Evolutionary conservation across 2,329 filamentous ascomycete genomes (phyloP).

Genomic region (Colletotrichum sp.): DNA sequence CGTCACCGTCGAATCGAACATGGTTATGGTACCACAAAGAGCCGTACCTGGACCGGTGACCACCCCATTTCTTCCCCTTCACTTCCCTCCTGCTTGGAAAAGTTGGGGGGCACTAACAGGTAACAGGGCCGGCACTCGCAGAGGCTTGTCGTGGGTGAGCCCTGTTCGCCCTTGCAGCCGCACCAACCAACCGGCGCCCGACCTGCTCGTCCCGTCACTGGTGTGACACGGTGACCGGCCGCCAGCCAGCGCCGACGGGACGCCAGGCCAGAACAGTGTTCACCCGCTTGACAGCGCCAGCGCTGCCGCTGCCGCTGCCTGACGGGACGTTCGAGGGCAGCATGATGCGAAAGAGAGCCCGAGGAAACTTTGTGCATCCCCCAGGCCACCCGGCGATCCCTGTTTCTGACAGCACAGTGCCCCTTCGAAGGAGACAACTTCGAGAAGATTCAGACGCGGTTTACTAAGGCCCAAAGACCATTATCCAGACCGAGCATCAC

Average conservation of each 20-base stretch:
- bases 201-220: constrained; percentile 10
- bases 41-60: background rate
- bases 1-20: background rate
- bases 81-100: constrained; percentile 6
- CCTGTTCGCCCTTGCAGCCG: constrained; percentile 4
- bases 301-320: background rate
- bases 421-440: background rate
- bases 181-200: constrained; percentile 13
- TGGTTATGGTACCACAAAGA: background rate
- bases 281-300: background rate
- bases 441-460: background rate
- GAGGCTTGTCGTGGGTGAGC: constrained; percentile 8
- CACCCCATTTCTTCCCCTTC: background rate
- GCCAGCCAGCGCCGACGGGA: background rate
- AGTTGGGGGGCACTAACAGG: background rate
- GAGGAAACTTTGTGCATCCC: background rate
- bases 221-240: constrained; percentile 1
- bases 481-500: background rate
- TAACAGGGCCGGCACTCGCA: constrained; percentile 12
- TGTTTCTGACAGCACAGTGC: background rate
- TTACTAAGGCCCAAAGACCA: background rate
- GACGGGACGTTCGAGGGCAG: background rate
- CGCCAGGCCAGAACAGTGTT: background rate
- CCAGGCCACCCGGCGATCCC: background rate
- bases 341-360: background rate